Evolutionary conservation across 768 basidiomycete species (phyloP), one percentile per base, ranked within the genome.

Genomic region (Naematelia encephala): DNA sequence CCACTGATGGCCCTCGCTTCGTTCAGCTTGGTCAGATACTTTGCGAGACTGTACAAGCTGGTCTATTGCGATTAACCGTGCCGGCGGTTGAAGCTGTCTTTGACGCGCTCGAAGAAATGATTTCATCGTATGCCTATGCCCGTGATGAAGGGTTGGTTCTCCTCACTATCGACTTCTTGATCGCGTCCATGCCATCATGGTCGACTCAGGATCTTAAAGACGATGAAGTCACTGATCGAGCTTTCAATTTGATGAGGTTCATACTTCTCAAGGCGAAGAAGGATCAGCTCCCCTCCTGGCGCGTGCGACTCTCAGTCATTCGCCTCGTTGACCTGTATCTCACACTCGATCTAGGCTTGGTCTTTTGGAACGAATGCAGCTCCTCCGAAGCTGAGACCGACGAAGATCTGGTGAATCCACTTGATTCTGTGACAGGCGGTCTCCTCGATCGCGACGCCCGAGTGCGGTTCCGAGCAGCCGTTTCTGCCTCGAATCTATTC

Each of bases 401-500:
- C 1, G 61, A 66, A 5, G 75, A 72, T 19, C 75, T 79, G 44
- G 72, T 79, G 29, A 78, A 61, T 25, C n/a, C 39, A 47, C 14
- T 49, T 28, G 80, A 90, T 29, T 83, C 84, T 11, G 71, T 72
- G 25, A 65, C 89, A 66, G 82, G 81, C 21, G 69, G 77, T n/a
- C 89, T 68, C 4, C 34, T 62, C n/a, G 75, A 98, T 74, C 76
- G 80, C 42, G 93, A 98, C 70, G 84, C 88, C 19, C 84, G 91
- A 28, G 87, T 96, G 47, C 85, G 94, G 14, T 88, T 91, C 70
- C 85, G 89, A 27, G 83, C 82, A 1, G 87, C 87, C 0, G 78
- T 89, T 65, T 79, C 82, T 2, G 73, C 82, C 1, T 79, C 84
- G 16, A 48, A 55, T 4, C 59, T 78, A 3, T 79, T 80, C 89